phyloP scores from a whole-genome alignment of 148 eudicot species.

The Cornus florida region DNA sequence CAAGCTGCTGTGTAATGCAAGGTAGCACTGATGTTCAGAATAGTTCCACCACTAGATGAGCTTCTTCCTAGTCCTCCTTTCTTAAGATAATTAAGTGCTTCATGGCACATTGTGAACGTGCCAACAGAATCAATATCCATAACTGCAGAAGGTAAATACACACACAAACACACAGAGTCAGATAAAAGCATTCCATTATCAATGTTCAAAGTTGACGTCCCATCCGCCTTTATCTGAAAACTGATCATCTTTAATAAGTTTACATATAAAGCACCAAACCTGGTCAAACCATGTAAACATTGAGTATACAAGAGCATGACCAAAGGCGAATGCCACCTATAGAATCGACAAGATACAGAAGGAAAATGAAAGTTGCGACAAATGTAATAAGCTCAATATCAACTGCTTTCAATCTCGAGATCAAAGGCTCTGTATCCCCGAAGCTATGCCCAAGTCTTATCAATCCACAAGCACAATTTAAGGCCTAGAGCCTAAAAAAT shows the following conservation, averaged over 20 bases:
- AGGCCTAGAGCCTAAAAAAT: too few relatives aligned
- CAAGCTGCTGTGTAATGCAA: slow-evolving; percentile 95
- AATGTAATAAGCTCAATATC: too few relatives aligned
- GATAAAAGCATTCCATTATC: not conserved
- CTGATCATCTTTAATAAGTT: not conserved
- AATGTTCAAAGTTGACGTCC: not conserved
- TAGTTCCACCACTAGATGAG: slow-evolving; percentile 70
- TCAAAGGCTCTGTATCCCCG: too few relatives aligned
- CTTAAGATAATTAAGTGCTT: slow-evolving; percentile 78
- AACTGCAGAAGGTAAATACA: slow-evolving; percentile 37
- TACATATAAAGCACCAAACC: too few relatives aligned
- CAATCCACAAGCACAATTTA: too few relatives aligned
- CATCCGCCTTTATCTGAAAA: not conserved
- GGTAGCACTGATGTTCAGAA: slow-evolving; percentile 91
- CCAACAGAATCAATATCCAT: slow-evolving; percentile 97
- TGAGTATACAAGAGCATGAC: too few relatives aligned
- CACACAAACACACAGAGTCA: not conserved
- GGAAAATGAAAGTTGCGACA: too few relatives aligned
- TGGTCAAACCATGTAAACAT: too few relatives aligned
- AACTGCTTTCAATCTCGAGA: too few relatives aligned
- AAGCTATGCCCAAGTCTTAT: too few relatives aligned
- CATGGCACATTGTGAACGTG: slow-evolving; percentile 94
- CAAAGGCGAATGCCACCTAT: too few relatives aligned
- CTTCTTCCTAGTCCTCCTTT: slow-evolving; percentile 75
- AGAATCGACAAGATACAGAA: too few relatives aligned